Conservation (phyloP, 2,329 filamentous ascomycete genomes). For the Aspergillus ibericus region DNA sequence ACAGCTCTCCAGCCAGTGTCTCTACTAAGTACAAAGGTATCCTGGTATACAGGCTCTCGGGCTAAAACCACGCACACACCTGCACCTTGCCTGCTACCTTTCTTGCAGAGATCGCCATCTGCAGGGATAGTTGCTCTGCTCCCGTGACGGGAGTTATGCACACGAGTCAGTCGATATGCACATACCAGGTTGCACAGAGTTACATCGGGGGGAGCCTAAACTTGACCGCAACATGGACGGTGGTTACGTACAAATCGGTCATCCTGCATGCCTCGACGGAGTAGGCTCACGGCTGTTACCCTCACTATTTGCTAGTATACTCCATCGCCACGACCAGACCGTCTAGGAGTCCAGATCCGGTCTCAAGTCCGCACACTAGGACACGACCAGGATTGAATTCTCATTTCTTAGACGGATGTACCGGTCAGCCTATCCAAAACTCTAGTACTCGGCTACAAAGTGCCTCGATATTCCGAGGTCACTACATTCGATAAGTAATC, state of each 20-base stretch:
- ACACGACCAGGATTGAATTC: background rate
- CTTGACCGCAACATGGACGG: constrained; percentile 3
- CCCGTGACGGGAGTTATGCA: background rate
- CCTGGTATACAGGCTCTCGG: too few species aligned
- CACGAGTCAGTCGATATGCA: background rate
- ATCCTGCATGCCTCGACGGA: background rate
- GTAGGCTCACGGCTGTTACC: too few species aligned
- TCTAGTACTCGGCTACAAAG: background rate
- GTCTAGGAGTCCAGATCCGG: background rate
- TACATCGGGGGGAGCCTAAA: background rate
- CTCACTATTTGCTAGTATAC: background rate
- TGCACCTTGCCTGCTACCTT: constrained; percentile 4
- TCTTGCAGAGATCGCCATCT: constrained; percentile 5
- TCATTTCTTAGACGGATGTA: background rate
- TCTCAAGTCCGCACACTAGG: background rate
- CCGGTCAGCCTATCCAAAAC: too few species aligned
- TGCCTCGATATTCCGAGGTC: background rate
- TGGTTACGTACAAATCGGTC: background rate
- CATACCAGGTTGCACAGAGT: background rate
- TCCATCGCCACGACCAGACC: background rate
- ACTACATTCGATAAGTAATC: background rate
- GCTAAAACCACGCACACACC: background rate
- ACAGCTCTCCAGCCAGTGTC: too few species aligned
- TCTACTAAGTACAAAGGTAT: too few species aligned
- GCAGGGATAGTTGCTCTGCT: background rate